Base-by-base conservation (phyloP, 179 eudicot genomes). In the Nepenthes alata region DNA sequence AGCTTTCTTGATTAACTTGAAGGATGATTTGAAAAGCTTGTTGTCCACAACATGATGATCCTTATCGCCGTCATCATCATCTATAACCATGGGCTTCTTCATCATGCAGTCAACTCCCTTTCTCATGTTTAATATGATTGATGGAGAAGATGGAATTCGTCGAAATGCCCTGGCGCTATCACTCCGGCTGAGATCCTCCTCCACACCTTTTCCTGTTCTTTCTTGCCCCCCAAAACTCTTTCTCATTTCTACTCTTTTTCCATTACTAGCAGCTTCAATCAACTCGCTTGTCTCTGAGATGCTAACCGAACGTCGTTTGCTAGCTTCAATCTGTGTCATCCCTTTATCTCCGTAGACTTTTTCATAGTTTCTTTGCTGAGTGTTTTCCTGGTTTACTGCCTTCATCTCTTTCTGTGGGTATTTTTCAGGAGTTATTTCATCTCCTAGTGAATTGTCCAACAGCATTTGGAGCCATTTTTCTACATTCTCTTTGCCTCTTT, bases 401-500 rank as follows among this genome's bases (percentile, higher is more conserved):
- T 72, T 71, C 0, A 61, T 67, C 61, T 76, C 83, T 67, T 72
- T 73, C 6, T 58, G 78, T 44, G 87, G 87, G 72, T 74, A 80
- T 37, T 68, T 73, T 47, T 75, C 73, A 59, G 80, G 74, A 15
- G 81, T 75, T 70, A 67, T 79, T 13, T 39, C 61, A n/a, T 25
- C 74, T 44, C 57, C 83, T 55, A 53, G 67, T 45, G 67, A 36
- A 11, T 77, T 41, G 62, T 78, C 89, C 59, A 83, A 65, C 58
- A 90, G 76, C 70, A 90, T 76, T 11, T 88, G 86, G 41, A 90
- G 82, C 97, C 97, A 90, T 69, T 83, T 90, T 65, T 90, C 97
- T 0, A 90, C 79, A 69, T 87, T 90, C 11, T 93, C 93, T 76
- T 85, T 90, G 10, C 97, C 97, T 47, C 78, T 85, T 37, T 75